Base-by-base conservation (phyloP, 371 early-diverging fungal species). In the Apophysomyces variabilis region DNA sequence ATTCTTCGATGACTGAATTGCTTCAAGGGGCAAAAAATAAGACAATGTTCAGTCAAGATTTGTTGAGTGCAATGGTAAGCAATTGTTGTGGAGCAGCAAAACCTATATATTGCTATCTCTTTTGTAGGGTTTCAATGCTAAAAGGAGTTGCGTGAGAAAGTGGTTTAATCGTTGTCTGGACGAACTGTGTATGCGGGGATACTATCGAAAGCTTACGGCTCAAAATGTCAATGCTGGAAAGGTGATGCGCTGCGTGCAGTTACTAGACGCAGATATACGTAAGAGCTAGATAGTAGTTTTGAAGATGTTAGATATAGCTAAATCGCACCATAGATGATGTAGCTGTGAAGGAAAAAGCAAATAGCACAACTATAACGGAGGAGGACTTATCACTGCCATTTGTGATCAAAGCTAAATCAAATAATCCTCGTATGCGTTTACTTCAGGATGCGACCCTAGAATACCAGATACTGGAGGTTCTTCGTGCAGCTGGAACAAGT, bases 101-200 rank as follows among this genome's bases (percentile, higher is more conserved):
- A 46, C 56, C 2, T 50, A n/a, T 50, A 50, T 5, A 41, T 41
- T 41, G 41, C 32, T 26, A 26, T 26, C 32, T 1, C 18, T 26
- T 26, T 26, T 21, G 16, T 60, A 78, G 82, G 82, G 72, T 13
- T 81, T 78, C 57, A 58, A 80, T 66, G 18, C 39, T 4, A 59
- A 36, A 4, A 69, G 60, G 11, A 41, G 18, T 12, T 0, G 37
- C 0, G 69, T 73, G 0, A 38, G 65, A 38, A 76, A 72, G 38
- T 81, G 82, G 82, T 78, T 68, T 39, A 69, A 76, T 26, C 74
- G 82, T 32, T 39, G 46, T 5, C 45, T 78, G 38, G 72, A 78
- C 58, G 69, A 61, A 47, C 3, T 77, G 3, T 66, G 60, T 39
- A 1, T 54, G 21, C 54, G 63, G 12, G 77, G 74, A 3, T 65